phyloP scores from a whole-genome alignment of 768 basidiomycete genomes.

The Pleurotus pulmonarius region DNA sequence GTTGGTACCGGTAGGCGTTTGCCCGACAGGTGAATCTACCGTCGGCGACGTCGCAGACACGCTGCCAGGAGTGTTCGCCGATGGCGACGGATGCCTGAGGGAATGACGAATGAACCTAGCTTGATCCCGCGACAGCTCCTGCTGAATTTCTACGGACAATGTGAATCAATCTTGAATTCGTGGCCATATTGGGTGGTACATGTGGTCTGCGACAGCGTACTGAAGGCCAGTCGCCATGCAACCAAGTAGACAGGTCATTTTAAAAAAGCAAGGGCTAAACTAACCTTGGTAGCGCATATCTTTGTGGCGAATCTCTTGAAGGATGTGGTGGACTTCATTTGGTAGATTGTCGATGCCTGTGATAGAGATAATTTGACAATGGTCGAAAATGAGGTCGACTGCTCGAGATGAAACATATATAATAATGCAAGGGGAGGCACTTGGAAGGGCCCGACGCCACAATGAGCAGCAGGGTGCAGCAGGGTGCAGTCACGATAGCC shows the following conservation, averaged over 20 bases:
- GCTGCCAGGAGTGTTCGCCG: not conserved
- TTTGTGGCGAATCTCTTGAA: conserved; percentile 41
- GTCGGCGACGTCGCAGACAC: conserved; percentile 8
- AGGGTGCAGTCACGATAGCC: not conserved
- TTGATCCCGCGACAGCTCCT: conserved; percentile 34
- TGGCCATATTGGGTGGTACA: not conserved
- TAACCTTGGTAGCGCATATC: conserved; percentile 35
- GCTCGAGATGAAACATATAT: not conserved
- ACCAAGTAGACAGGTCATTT: not conserved
- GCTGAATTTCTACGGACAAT: conserved; percentile 30
- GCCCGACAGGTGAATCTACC: conserved; percentile 10
- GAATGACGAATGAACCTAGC: conserved; percentile 34
- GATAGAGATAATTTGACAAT: conserved; percentile 6
- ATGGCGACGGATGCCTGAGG: conserved; percentile 19
- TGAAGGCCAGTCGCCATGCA: not conserved
- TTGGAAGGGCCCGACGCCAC: not conserved
- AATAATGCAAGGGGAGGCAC: not conserved
- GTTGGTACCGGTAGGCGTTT: conserved; percentile 16
- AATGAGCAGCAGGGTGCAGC: not conserved
- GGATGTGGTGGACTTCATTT: conserved; percentile 40
- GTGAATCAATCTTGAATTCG: not conserved
- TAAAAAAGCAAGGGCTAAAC: not conserved
- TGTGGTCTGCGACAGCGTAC: not conserved
- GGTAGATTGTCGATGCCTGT: conserved; percentile 45
- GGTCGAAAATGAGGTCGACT: not conserved